phyloP scores from a whole-genome alignment of 805 yeast species.

The Ogataea pignaliae region DNA sequence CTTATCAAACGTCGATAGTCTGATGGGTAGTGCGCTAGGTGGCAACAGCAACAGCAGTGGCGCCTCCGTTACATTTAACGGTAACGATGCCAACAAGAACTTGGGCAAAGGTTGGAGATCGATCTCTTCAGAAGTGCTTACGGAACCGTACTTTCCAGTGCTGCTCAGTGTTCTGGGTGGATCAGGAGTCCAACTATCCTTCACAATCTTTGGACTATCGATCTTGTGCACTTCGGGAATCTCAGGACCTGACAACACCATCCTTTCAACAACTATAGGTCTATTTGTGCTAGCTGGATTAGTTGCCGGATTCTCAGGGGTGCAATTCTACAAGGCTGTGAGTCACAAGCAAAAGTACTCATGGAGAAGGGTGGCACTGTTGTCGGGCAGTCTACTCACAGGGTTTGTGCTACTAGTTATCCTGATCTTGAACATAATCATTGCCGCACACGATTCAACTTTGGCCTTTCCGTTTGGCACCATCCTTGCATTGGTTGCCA shows the following conservation, averaged over 20 bases:
- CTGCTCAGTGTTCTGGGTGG: conserved; percentile 57
- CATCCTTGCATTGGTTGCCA: conserved; percentile 50
- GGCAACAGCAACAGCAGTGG: conserved; percentile 1
- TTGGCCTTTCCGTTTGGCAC: conserved; percentile 78
- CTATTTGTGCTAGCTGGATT: conserved; percentile 68
- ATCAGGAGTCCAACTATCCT: conserved; percentile 68
- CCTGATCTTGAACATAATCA: conserved; percentile 57
- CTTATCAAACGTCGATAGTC: conserved; percentile 12
- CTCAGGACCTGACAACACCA: conserved; percentile 60
- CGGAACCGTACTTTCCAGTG: conserved; percentile 44
- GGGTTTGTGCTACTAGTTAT: conserved; percentile 45
- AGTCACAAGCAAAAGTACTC: conserved; percentile 36
- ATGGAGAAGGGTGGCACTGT: conserved; percentile 36
- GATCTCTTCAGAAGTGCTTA: conserved; percentile 49
- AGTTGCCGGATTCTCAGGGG: conserved; percentile 69
- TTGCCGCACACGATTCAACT: conserved; percentile 74
- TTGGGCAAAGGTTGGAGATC: conserved; percentile 46
- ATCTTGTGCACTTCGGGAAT: conserved; percentile 53
- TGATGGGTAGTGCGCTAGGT: conserved; percentile 8
- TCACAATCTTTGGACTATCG: conserved; percentile 60
- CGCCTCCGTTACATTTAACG: too few relatives aligned
- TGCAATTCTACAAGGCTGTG: conserved; percentile 56
- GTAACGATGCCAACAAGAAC: neutral
- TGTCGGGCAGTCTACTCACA: conserved; percentile 48
- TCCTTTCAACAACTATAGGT: conserved; percentile 54